Base-by-base conservation (phyloP, 805 yeast species). In the Geotrichum ghanense region DNA sequence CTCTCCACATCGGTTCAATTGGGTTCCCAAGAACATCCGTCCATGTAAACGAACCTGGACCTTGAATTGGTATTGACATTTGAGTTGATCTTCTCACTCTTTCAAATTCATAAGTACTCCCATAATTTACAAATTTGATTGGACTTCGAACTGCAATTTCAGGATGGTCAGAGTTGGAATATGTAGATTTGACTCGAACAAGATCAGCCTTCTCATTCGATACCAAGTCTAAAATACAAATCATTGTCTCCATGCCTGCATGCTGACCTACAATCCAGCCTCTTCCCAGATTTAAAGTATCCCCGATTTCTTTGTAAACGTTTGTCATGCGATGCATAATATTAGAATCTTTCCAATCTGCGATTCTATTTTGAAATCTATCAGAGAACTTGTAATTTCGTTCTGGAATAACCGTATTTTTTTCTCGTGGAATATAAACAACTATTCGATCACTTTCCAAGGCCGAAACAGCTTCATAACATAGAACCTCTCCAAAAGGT, bases 331-430 rank as follows among this genome's bases (percentile, higher is more conserved):
- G 4, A 70, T 55, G 3, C 76, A 58, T 1, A 72, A 67, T 3
- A 55, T 55, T 25, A 82, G 45, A 6, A 67, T 58, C 1, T 65
- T 67, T 39, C 69, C 67, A 54, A 81, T 34, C 56, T 53, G 5
- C 67, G 64, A 45, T 78, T 71, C 25, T 76, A 64, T 9, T 57
- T 64, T 64, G 16, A 74, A 77, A 69, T 49, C 63, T 69, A 23
- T 83, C 89, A 1, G 83, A 72, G 40, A 82, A 60, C 1, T 70
- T 62, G 56, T 78, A 81, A 48, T 74, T 73, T 19, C 76, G 69
- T 2, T 74, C 76, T 1, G 56, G 46, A 1, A 57, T 53, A 35
- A 61, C 59, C 19, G 54, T 61, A 31, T 66, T 66, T 20, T 63
- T 56, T 6, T 58, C 56, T 19, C 37, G 10, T 5, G 37, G 16